phyloP scores from a whole-genome alignment of 805 yeast species.

The Zygosaccharomyces bailii region DNA sequence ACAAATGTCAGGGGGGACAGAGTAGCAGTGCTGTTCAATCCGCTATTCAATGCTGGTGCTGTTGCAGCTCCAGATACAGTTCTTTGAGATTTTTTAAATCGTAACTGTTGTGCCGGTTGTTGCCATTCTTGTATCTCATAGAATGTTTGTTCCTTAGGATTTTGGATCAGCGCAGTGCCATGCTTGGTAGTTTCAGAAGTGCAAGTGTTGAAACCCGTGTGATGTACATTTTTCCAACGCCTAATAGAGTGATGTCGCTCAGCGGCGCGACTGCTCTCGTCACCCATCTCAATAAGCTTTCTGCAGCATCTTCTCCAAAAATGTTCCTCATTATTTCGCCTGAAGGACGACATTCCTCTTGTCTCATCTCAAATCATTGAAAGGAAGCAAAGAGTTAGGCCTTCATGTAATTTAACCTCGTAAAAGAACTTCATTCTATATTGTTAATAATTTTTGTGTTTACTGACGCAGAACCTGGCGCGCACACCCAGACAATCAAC shows the following conservation, averaged over 20 bases:
- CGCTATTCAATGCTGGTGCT: slow-evolving; percentile 1
- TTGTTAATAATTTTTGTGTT: slow-evolving; percentile 2
- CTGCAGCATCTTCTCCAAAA: slow-evolving; percentile 5
- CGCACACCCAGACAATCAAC: slow-evolving; percentile 1
- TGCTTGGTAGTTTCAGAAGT: background rate
- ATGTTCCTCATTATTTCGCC: background rate
- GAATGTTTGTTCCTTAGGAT: background rate
- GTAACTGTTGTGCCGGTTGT: background rate
- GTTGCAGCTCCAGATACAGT: slow-evolving; percentile 4
- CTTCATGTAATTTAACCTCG: too few relatives aligned
- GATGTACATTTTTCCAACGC: slow-evolving; percentile 13
- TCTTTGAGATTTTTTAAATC: background rate
- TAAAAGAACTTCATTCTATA: too few relatives aligned
- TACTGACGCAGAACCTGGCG: slow-evolving; percentile 8
- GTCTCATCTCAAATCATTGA: too few relatives aligned
- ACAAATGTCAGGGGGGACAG: slow-evolving; percentile 2
- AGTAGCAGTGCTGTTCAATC: background rate
- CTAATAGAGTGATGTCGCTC: slow-evolving; percentile 12
- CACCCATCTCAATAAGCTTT: slow-evolving; percentile 1
- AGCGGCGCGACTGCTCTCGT: background rate
- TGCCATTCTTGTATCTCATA: background rate
- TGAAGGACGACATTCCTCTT: background rate
- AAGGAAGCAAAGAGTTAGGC: too few relatives aligned
- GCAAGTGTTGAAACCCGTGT: background rate
- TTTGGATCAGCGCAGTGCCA: background rate